Evolutionary conservation across 768 basidiomycete species (phyloP).

Genomic region (Rossbeevera mucosa): DNA sequence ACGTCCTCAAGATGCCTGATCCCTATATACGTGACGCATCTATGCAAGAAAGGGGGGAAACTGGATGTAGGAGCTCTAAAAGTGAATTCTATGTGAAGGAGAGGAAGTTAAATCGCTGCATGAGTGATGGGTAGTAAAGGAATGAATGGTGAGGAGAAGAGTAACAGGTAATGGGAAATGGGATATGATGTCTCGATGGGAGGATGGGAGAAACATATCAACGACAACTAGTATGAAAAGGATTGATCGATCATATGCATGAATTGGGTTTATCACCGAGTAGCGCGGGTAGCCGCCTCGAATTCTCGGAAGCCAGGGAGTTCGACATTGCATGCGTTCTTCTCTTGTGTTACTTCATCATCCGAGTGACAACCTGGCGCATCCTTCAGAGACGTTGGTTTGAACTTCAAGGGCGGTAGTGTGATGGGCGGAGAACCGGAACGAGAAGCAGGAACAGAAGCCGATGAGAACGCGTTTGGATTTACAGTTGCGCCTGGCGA

Average conservation of each 20-base stretch:
- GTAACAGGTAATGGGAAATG: constrained; percentile 11
- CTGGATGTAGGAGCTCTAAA: constrained; percentile 18
- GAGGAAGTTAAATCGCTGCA: constrained; percentile 8
- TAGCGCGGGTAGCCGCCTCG: constrained; percentile 43
- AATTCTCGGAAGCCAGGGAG: constrained; percentile 62
- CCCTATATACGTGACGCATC: constrained; percentile 31
- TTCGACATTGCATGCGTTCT: constrained; percentile 37
- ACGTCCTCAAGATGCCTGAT: constrained; percentile 34
- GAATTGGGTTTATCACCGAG: constrained; percentile 14
- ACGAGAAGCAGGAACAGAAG: constrained; percentile 51
- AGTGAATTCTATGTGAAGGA: constrained; percentile 19
- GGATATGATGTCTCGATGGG: constrained; percentile 16
- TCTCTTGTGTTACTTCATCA: constrained; percentile 19
- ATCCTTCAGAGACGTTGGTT: constrained; percentile 19
- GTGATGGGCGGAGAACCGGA: constrained; percentile 69
- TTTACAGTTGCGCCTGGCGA: constrained; percentile 6
- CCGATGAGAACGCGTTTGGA: constrained; percentile 13
- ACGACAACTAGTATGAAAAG: not conserved
- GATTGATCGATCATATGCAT: constrained; percentile 2
- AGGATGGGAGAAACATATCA: constrained; percentile 6
- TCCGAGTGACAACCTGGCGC: constrained; percentile 16
- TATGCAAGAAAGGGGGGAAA: constrained; percentile 19
- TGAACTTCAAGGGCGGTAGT: constrained; percentile 61
- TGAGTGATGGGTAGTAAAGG: constrained; percentile 1
- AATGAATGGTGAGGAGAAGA: constrained; percentile 5